Evolutionary conservation across 805 yeast genomes (phyloP).

Genomic region (Blastobotrys robertii): DNA sequence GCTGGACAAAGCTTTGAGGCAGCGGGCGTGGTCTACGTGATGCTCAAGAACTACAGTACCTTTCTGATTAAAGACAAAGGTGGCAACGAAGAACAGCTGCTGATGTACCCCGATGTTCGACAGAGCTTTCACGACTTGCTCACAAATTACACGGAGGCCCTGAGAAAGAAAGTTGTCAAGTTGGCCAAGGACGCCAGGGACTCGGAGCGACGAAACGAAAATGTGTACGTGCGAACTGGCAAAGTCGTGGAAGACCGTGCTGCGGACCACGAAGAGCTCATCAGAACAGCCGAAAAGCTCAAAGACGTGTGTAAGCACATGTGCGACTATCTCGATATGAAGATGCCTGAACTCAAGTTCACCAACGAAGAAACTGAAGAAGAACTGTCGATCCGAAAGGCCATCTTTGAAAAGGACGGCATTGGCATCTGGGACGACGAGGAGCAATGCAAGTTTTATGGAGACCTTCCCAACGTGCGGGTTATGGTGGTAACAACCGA

Average conservation of each 20-base stretch:
- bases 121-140: conserved; percentile 30
- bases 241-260: conserved; percentile 36
- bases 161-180: conserved; percentile 28
- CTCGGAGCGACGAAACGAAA: conserved; percentile 34
- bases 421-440: conserved; percentile 52
- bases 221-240: conserved; percentile 60
- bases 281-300: conserved; percentile 31
- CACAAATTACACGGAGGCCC: conserved; percentile 41
- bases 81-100: not conserved
- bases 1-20: conserved; percentile 11
- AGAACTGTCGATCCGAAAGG: conserved; percentile 16
- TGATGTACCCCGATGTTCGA: conserved; percentile 12
- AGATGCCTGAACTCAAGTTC: conserved; percentile 27
- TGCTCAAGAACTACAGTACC: conserved; percentile 53
- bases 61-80: conserved; percentile 3
- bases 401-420: conserved; percentile 8
- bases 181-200: conserved; percentile 31
- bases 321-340: conserved; percentile 33
- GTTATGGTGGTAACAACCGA: conserved; percentile 9
- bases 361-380: conserved; percentile 23
- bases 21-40: conserved; percentile 16
- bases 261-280: conserved; percentile 14
- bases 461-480: conserved; percentile 56
- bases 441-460: conserved; percentile 57
- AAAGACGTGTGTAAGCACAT: conserved; percentile 34